Evolutionary conservation across 2,329 filamentous ascomycete species (phyloP), one percentile per base, ranked within the genome.

Genomic region (Aciculosporium take): DNA sequence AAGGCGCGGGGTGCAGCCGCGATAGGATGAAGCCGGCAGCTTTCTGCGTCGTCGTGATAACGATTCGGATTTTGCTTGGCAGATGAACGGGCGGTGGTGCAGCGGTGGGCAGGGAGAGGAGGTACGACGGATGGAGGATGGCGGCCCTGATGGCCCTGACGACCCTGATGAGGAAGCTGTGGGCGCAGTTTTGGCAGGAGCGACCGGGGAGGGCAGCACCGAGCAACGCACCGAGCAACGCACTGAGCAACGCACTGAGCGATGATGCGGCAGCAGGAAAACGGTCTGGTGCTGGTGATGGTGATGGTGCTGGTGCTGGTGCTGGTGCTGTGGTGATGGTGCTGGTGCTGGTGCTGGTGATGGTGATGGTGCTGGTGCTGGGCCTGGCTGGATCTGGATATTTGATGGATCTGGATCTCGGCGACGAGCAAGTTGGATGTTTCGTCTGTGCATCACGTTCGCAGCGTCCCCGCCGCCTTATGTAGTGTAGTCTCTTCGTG

Each of bases 401-500:
- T 17, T 29, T 15, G 33, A 37, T 31, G 29, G 34, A 42, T 33
- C 29, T 25, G 30, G n/a, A 34, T 37, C 25, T 36, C 44, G 39
- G 39, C 32, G 45, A 53, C 51, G 56, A 58, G 56, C 53, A 52
- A 47, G 49, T 49, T 37, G 50, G 47, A 51, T 41, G 41, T n/a
- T n/a, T n/a, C 12, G 42, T 48, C 37, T 42, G 32, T 23, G 5
- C 13, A 10, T 46, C 43, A 45, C 40, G 40, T 41, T 44, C 53
- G 51, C 49, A 56, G 56, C 48, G 54, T 49, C 53, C 46, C 46
- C 47, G 51, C 52, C 54, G 56, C 49, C 60, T 61, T 61, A n/a
- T n/a, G n/a, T 61, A 61, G 60, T 9, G 3, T 29, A 13, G 59
- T 61, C 61, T 60, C 59, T 55, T 39, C 13, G 28, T 31, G 56